These are phyloP conservation scores for Immersiporthe knoxdaviesiana DNA, from an alignment of 2,329 filamentous ascomycete genomes.

Conservation along the genomic window DNA sequence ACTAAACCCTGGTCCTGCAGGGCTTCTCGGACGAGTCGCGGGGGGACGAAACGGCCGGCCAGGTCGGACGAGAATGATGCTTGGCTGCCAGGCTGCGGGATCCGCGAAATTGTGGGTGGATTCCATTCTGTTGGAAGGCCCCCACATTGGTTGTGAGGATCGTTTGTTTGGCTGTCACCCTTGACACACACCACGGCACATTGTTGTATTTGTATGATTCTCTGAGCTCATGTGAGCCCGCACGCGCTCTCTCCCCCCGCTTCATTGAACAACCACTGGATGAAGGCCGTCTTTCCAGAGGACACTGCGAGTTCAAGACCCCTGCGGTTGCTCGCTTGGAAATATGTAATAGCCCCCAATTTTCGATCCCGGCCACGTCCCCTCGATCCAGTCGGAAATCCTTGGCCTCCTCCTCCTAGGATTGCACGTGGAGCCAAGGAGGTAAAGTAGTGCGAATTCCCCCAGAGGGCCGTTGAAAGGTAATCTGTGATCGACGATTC, in stretches of 20 bases:
- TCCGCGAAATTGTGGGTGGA: conserved; percentile 10
- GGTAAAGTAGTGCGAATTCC: background rate
- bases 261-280: background rate
- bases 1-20: conserved; percentile 37
- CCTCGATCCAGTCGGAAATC: background rate
- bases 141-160: background rate
- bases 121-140: too few relatives aligned
- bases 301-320: background rate
- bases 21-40: background rate
- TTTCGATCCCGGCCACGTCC: background rate
- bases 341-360: background rate
- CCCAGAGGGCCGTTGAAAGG: background rate
- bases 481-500: background rate
- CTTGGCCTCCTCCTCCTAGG: background rate
- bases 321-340: background rate
- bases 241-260: background rate
- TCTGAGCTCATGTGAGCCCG: background rate
- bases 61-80: background rate
- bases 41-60: background rate
- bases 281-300: background rate
- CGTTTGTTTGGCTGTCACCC: background rate
- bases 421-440: background rate
- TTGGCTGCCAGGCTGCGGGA: background rate
- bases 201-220: background rate
- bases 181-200: background rate